Conservation (phyloP, 768 basidiomycete genomes). For the Glaciozyma martinii region DNA sequence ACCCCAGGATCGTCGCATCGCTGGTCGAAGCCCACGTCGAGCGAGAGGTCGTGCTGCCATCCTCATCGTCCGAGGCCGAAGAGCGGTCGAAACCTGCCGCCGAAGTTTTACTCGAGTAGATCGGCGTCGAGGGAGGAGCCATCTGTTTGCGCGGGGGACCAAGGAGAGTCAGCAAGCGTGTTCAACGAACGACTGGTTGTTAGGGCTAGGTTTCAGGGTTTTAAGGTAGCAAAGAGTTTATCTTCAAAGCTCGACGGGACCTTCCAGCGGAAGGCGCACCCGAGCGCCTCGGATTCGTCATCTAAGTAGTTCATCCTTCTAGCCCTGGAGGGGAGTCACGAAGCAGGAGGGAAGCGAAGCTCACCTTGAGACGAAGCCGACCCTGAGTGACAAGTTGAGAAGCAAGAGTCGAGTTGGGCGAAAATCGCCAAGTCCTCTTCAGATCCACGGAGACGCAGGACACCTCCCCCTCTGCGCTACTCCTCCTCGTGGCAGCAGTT, state of each 20-base stretch:
- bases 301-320: conserved; percentile 15
- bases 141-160: neutral
- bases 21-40: conserved; percentile 20
- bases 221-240: conserved; percentile 4
- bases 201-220: conserved; percentile 21
- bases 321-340: neutral
- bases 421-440: too few relatives aligned
- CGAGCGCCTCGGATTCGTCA: conserved; percentile 20
- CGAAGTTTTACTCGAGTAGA: conserved; percentile 4
- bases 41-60: conserved; percentile 5
- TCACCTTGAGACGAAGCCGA: neutral
- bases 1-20: conserved; percentile 24
- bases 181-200: neutral
- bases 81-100: conserved; percentile 13
- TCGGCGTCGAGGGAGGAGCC: neutral
- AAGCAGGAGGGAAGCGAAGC: neutral
- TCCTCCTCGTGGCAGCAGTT: too few relatives aligned
- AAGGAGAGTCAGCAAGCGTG: neutral
- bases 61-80: conserved; percentile 27
- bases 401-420: too few relatives aligned
- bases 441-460: too few relatives aligned
- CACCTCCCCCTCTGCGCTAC: too few relatives aligned
- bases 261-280: conserved; percentile 17
- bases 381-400: too few relatives aligned
- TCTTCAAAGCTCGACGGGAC: conserved; percentile 6